Evolutionary conservation across 208 protist genomes (phyloP).

Genomic region (Leishmania aethiopica): DNA sequence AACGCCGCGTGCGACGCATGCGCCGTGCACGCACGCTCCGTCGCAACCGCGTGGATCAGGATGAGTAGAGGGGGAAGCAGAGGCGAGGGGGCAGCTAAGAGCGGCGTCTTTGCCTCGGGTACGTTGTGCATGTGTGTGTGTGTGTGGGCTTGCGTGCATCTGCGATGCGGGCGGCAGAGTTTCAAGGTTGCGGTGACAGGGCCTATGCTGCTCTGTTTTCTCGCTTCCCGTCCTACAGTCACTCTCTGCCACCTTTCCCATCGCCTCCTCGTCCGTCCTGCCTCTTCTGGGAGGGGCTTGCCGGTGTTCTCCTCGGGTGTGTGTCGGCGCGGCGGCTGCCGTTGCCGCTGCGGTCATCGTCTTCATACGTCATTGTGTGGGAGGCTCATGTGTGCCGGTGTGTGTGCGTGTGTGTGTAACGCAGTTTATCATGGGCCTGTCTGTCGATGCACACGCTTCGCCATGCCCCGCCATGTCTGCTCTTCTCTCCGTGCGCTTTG

Average conservation of each 20-base stretch:
- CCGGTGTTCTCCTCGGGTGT: neutral
- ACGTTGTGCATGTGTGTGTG: neutral
- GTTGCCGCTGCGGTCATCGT: neutral
- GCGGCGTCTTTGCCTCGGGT: neutral
- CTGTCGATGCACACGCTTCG: neutral
- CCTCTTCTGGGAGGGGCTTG: too few species aligned
- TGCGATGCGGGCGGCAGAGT: neutral
- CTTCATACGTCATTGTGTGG: neutral
- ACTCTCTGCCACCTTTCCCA: neutral
- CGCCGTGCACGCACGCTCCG: conserved; percentile 26
- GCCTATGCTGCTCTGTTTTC: neutral
- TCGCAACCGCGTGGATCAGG: conserved; percentile 14
- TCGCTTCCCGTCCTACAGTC: neutral
- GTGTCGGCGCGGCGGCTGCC: neutral
- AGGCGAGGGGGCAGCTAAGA: neutral
- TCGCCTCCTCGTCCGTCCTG: neutral
- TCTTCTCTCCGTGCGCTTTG: too few species aligned
- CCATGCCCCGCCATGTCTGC: too few species aligned
- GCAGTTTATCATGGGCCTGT: neutral
- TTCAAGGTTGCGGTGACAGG: neutral
- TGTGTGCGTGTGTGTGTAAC: neutral
- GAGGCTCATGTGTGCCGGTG: neutral
- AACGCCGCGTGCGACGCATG: conserved; percentile 16
- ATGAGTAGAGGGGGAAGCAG: conserved; percentile 7
- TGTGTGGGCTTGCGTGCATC: conserved; percentile 2